A percentile compares a stretch with the other conserved stretches of the same genome.
phyloP scores from a whole-genome alignment of 306 rosid genomes.

The Acmispon strigosus region DNA sequence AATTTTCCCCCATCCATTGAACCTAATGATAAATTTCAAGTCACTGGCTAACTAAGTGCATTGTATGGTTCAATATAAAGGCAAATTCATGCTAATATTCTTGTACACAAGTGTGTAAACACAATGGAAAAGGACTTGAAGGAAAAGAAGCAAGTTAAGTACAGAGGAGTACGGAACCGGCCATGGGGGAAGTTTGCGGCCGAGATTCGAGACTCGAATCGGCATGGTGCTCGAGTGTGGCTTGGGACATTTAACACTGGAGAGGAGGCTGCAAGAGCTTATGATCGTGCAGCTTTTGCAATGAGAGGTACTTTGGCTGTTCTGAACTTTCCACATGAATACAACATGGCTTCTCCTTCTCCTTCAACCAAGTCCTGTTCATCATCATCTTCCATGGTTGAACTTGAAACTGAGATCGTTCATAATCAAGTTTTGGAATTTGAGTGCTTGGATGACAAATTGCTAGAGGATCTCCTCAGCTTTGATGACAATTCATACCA shows the following conservation, averaged over 20 bases:
- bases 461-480: conserved; percentile 68
- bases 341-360: neutral
- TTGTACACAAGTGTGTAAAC: neutral
- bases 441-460: conserved; percentile 56
- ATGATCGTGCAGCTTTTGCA: conserved; percentile 55
- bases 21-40: conserved; percentile 12
- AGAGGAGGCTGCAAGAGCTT: conserved; percentile 67
- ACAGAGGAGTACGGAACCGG: conserved; percentile 33
- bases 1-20: conserved; percentile 18
- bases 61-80: conserved; percentile 16
- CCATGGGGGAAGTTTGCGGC: conserved; percentile 48
- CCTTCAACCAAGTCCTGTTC: conserved; percentile 1
- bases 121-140: conserved; percentile 16
- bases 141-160: neutral
- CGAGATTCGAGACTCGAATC: conserved; percentile 28
- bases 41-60: neutral
- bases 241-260: conserved; percentile 62
- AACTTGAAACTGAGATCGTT: neutral
- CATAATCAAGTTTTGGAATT: conserved; percentile 42
- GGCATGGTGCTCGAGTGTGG: conserved; percentile 55
- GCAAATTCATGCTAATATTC: neutral
- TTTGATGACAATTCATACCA: neutral
- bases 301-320: conserved; percentile 64
- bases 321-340: conserved; percentile 62
- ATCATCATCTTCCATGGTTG: neutral